Percentiles rank a stretch among this genome's conserved stretches.
Conservation (phyloP, 352 stramenopile species). For the Pythium insidiosum region DNA sequence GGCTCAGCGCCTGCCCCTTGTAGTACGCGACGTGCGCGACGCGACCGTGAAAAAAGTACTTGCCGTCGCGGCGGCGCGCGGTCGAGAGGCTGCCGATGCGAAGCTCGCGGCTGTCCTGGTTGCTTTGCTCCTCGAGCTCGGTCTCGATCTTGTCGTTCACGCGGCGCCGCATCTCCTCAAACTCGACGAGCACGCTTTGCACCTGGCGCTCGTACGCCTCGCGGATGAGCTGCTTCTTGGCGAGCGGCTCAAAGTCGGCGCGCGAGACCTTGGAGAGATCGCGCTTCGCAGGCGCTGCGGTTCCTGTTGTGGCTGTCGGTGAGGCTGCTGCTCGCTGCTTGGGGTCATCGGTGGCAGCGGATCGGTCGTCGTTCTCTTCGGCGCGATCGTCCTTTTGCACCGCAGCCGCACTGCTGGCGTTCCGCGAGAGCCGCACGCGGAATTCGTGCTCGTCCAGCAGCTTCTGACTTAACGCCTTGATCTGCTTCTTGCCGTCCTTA, state of each 20-base stretch:
- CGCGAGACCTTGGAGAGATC: constrained; percentile 52
- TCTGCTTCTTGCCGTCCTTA: constrained; percentile 63
- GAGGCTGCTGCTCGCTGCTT: background rate
- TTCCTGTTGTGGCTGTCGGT: background rate
- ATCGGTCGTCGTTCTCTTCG: background rate
- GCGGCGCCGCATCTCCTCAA: constrained; percentile 59
- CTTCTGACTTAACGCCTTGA: constrained; percentile 56
- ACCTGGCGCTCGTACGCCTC: constrained; percentile 66
- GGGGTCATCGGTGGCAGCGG: background rate
- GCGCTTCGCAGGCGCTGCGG: constrained; percentile 25
- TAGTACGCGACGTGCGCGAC: constrained; percentile 86
- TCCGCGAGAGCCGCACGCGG: constrained; percentile 45
- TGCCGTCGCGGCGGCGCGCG: constrained; percentile 49
- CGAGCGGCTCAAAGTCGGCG: constrained; percentile 67
- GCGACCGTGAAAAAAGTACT: constrained; percentile 80
- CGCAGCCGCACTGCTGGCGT: constrained; percentile 10
- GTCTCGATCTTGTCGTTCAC: constrained; percentile 66
- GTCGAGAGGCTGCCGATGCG: constrained; percentile 73
- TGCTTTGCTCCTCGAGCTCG: constrained; percentile 53
- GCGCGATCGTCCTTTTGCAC: background rate
- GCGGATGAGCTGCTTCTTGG: constrained; percentile 76
- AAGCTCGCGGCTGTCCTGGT: constrained; percentile 43
- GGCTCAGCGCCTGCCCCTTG: constrained; percentile 37
- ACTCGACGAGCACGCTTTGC: constrained; percentile 38
- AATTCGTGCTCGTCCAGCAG: constrained; percentile 83